These are phyloP conservation scores for Kluyveromyces siamensis DNA, from an alignment of 805 yeast genomes.

Conservation along the genomic window DNA sequence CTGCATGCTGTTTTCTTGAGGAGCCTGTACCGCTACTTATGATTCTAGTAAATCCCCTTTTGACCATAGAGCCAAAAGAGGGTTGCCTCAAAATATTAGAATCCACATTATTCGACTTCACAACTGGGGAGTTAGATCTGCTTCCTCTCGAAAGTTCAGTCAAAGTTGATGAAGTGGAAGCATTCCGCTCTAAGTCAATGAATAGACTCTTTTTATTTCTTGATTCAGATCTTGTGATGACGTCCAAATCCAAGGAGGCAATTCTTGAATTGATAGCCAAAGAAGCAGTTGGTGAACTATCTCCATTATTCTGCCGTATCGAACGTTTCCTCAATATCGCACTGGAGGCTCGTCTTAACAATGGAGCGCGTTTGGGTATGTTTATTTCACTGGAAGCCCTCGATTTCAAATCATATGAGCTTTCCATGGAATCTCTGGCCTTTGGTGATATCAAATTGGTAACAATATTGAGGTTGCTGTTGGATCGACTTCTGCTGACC, in stretches of 20 bases:
- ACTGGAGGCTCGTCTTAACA: constrained; percentile 26
- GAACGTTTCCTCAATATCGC: constrained; percentile 23
- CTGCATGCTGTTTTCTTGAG: background rate
- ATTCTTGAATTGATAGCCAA: background rate
- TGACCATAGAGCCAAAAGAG: constrained; percentile 22
- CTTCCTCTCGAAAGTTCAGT: background rate
- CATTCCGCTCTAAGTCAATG: background rate
- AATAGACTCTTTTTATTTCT: constrained; percentile 3
- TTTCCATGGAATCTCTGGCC: background rate
- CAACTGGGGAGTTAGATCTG: background rate
- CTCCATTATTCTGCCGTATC: constrained; percentile 1
- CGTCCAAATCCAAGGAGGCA: constrained; percentile 1
- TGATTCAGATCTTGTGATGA: background rate
- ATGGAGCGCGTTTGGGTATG: constrained; percentile 14
- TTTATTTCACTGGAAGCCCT: background rate
- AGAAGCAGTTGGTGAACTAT: background rate
- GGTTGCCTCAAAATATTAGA: constrained; percentile 9
- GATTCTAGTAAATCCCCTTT: constrained; percentile 20
- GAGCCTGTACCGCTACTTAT: constrained; percentile 11
- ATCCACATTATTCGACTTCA: background rate
- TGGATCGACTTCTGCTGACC: background rate
- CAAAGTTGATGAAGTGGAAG: background rate
- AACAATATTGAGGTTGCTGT: background rate
- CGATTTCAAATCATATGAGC: background rate
- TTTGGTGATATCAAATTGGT: background rate